Base-by-base conservation (phyloP, 495 filamentous ascomycete genomes). In the Ramalina intermedia region DNA sequence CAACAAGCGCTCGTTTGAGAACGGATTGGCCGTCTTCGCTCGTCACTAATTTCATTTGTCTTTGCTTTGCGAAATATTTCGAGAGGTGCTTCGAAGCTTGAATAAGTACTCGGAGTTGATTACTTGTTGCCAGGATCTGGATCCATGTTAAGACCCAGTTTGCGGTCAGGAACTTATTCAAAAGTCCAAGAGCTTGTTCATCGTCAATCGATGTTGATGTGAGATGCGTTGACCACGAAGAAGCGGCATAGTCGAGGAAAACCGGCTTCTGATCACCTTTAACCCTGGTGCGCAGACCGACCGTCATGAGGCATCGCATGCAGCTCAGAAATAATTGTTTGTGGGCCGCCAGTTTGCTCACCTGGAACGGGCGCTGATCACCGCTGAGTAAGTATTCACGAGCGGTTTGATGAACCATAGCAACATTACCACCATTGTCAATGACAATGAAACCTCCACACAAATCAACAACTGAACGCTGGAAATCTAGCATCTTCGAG, bases 381-480 rank as follows among this genome's bases (percentile, higher is more conserved):
- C 20, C 41, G 23, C 51, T 50, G 1, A 62, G 46, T 7, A 69
- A 48, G 37, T 65, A 69, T 38, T 69, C 67, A 21, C 63, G 61
- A 41, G 66, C 67, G 1, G 67, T 72, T 35, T 67, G 56, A 51
- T 74, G 70, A 16, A 70, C 52, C 24, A 71, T 53, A n/a, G 57
- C 49, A 13, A 68, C 61, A 17, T 63, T 53, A 3, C 41, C 47
- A 1, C 53, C 38, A 18, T 56, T 60, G 48, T 74, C 66, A 8
- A 73, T 45, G 9, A 50, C 48, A 0, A 72, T 48, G 17, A 73
- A 65, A 0, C 62, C 60, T 2, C 71, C 64, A 45, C 69, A 73
- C 0, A 65, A 41, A 2, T 62, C 54, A 3, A 46, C 26, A n/a
- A 70, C 53, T 0, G 67, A 57, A 13, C 56, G 42, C 39, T 64